These are phyloP conservation scores for Juncus inflexus DNA, from an alignment of 176 grass and related monocot genomes.

Conservation along the genomic window DNA sequence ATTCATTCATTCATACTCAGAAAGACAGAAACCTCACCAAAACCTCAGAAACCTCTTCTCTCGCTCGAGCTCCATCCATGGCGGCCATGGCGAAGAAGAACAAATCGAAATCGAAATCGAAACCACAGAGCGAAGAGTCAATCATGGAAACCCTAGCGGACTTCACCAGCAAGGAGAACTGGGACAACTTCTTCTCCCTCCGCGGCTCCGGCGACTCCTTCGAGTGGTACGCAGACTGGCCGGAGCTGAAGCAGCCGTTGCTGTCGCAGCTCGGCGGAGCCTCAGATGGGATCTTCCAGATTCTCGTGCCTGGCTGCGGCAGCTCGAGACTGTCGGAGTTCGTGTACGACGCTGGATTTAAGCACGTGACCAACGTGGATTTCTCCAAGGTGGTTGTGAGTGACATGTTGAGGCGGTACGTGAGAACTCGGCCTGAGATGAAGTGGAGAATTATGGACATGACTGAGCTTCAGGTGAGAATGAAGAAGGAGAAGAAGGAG, in stretches of 20 bases:
- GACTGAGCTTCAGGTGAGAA: constrained; percentile 70
- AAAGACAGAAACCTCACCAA: neutral
- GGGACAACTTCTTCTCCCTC: constrained; percentile 94
- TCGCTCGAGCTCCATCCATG: constrained; percentile 18
- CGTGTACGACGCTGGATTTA: constrained; percentile 80
- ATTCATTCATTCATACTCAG: neutral
- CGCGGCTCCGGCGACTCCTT: constrained; percentile 79
- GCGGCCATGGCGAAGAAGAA: constrained; percentile 25
- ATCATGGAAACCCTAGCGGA: constrained; percentile 69
- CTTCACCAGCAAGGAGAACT: constrained; percentile 96
- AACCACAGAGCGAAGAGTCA: neutral
- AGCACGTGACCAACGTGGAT: constrained; percentile 75
- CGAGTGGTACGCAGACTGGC: constrained; percentile 94
- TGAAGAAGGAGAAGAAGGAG: neutral
- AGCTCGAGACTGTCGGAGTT: constrained; percentile 72
- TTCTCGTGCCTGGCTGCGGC: constrained; percentile 84
- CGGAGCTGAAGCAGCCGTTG: constrained; percentile 49
- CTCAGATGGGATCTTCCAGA: constrained; percentile 23
- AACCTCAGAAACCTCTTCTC: neutral
- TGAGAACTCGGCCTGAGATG: constrained; percentile 78
- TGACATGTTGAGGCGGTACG: constrained; percentile 79
- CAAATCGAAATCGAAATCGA: neutral
- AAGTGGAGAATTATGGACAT: constrained; percentile 97
- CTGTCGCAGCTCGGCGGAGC: constrained; percentile 38
- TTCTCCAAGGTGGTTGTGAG: constrained; percentile 82